phyloP scores from a whole-genome alignment of 1,139 yeast species.

The Candida sp. region DNA sequence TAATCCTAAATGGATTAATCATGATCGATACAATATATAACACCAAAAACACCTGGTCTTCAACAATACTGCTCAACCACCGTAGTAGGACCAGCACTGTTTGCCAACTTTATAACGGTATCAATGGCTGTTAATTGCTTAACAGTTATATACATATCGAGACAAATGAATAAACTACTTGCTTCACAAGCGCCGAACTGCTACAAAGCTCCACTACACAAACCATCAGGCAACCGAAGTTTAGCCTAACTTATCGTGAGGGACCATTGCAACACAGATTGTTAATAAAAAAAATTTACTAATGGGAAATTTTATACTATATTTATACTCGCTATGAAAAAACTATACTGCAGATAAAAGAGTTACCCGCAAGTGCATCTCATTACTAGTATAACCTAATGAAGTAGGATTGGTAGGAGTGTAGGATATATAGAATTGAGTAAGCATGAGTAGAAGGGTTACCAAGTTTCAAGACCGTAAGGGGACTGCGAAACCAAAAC shows the following conservation, averaged over 20 bases:
- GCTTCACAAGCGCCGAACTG: slow-evolving; percentile 75
- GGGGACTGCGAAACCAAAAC: slow-evolving; percentile 4
- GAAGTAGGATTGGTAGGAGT: too few relatives aligned
- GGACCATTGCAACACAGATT: slow-evolving; percentile 50
- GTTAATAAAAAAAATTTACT: slow-evolving; percentile 14
- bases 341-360: not conserved
- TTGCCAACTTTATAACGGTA: slow-evolving; percentile 24
- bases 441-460: slow-evolving; percentile 7
- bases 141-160: slow-evolving; percentile 13
- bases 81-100: slow-evolving; percentile 43
- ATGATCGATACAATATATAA: slow-evolving; percentile 8
- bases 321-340: not conserved
- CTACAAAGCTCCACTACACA: slow-evolving; percentile 41
- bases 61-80: slow-evolving; percentile 51
- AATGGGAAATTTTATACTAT: not conserved
- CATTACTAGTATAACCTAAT: not conserved
- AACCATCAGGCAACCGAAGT: slow-evolving; percentile 26
- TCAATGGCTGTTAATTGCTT: slow-evolving; percentile 15
- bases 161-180: slow-evolving; percentile 29
- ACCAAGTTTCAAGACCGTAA: slow-evolving; percentile 2
- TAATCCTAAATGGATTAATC: slow-evolving; percentile 21
- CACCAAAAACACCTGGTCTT: slow-evolving; percentile 21
- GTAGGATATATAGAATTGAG: not conserved
- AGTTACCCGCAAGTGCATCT: slow-evolving; percentile 1
- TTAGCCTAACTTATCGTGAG: slow-evolving; percentile 30